Percentiles rank a stretch among this genome's conserved stretches.
These are phyloP conservation scores for Dictyostelium purpureum DNA, from an alignment of 78 protist genomes.

Conservation along the genomic window DNA sequence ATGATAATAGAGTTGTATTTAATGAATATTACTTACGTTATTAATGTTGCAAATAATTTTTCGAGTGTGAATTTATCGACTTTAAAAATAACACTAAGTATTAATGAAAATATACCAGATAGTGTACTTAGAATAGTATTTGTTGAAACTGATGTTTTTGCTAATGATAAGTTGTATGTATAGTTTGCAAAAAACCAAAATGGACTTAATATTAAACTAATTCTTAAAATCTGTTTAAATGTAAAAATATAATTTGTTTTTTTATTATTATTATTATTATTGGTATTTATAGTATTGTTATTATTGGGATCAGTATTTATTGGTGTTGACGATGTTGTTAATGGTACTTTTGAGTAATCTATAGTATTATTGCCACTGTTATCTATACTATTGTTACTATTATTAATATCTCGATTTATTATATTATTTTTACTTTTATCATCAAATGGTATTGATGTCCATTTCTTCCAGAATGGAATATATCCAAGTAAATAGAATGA, in stretches of 20 bases:
- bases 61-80: conserved; percentile 74
- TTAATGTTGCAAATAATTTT: conserved; percentile 27
- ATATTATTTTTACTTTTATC: background rate
- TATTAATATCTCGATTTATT: background rate
- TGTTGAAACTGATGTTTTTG: conserved; percentile 37
- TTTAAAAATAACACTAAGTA: conserved; percentile 43
- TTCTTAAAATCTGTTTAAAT: conserved; percentile 31
- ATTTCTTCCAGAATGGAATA: conserved; percentile 37
- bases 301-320: background rate
- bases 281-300: background rate
- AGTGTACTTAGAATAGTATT: conserved; percentile 57
- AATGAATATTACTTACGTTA: conserved; percentile 13
- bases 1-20: background rate
- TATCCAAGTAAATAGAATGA: conserved; percentile 67
- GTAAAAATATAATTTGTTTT: conserved; percentile 18
- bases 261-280: background rate
- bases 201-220: conserved; percentile 26
- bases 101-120: conserved; percentile 58
- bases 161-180: conserved; percentile 40
- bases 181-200: conserved; percentile 73
- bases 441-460: conserved; percentile 59
- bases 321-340: background rate
- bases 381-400: background rate
- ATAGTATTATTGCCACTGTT: background rate
- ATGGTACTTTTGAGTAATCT: too few species aligned